A percentile compares a stretch with the other conserved stretches of the same genome.
These are phyloP conservation scores for Nannochloris sp. DNA, from an alignment of 139 green algal genomes.

Conservation along the genomic window DNA sequence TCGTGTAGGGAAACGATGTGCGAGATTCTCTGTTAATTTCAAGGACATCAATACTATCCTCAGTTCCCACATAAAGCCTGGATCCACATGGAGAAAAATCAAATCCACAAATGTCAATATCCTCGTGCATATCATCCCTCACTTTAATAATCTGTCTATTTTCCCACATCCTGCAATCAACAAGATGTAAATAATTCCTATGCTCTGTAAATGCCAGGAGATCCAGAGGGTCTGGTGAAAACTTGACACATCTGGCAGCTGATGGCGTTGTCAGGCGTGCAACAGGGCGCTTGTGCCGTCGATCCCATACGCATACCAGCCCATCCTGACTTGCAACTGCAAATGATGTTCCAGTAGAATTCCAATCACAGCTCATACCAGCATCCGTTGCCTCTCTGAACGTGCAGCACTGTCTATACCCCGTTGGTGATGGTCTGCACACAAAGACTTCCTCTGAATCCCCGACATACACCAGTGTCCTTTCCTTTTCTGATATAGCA, in stretches of 20 bases:
- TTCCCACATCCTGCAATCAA: constrained; percentile 27
- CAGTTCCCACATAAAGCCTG: constrained; percentile 24
- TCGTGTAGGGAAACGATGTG: constrained; percentile 12
- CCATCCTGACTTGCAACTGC: constrained; percentile 48
- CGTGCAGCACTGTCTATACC: constrained; percentile 23
- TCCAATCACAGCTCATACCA: constrained; percentile 57
- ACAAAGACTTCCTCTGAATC: constrained; percentile 38
- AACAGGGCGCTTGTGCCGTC: constrained; percentile 14
- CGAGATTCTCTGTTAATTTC: constrained; percentile 15
- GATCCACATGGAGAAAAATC: constrained; percentile 21
- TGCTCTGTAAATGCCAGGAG: constrained; percentile 48
- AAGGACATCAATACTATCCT: constrained; percentile 17
- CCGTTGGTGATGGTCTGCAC: constrained; percentile 18
- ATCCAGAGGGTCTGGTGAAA: constrained; percentile 30
- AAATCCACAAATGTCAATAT: constrained; percentile 29
- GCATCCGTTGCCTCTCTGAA: constrained; percentile 46
- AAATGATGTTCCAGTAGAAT: constrained; percentile 26
- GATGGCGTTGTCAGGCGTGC: constrained; percentile 1
- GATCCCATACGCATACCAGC: constrained; percentile 39
- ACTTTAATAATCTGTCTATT: constrained; percentile 17
- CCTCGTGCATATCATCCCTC: background rate
- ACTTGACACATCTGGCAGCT: constrained; percentile 40
- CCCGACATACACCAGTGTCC: constrained; percentile 46
- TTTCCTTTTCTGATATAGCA: constrained; percentile 36
- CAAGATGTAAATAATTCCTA: constrained; percentile 19